phyloP scores from a whole-genome alignment of 768 basidiomycete genomes.

The Lanmaoa rubissima region DNA sequence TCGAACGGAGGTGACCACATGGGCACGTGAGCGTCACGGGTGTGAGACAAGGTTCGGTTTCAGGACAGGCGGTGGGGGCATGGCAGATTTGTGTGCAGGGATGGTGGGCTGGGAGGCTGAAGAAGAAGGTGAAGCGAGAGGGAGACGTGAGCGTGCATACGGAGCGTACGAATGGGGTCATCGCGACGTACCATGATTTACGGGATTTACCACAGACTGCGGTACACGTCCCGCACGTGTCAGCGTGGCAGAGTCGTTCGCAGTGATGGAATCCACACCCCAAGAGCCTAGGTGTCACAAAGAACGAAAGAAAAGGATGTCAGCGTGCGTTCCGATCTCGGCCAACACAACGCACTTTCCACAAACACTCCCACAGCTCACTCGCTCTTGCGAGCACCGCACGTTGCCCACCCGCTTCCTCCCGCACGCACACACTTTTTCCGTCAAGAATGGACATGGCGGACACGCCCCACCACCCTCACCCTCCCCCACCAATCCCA shows the following conservation, averaged over 20 bases:
- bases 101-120: conserved; percentile 66
- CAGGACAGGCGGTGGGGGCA: conserved; percentile 82
- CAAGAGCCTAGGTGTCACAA: conserved; percentile 47
- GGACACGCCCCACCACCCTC: conserved; percentile 52
- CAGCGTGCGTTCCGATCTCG: background rate
- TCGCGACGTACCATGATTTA: conserved; percentile 65
- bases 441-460: conserved; percentile 80
- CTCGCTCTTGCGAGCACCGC: conserved; percentile 73
- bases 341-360: conserved; percentile 53
- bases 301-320: background rate
- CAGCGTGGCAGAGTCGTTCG: conserved; percentile 77
- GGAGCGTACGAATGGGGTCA: background rate
- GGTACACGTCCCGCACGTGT: conserved; percentile 74
- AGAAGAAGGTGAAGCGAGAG: background rate
- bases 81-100: conserved; percentile 81
- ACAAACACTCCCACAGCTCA: conserved; percentile 83
- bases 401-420: conserved; percentile 80
- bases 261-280: conserved; percentile 90
- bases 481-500: background rate
- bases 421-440: conserved; percentile 84
- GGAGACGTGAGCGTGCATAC: background rate
- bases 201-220: conserved; percentile 83
- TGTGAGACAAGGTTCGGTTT: conserved; percentile 72
- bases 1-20: conserved; percentile 79
- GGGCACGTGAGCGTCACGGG: conserved; percentile 70